Evolutionary conservation across 2,329 filamentous ascomycete genomes (phyloP), one percentile per base, ranked within the genome.

Genomic region (Aspergillus novofumigatus): DNA sequence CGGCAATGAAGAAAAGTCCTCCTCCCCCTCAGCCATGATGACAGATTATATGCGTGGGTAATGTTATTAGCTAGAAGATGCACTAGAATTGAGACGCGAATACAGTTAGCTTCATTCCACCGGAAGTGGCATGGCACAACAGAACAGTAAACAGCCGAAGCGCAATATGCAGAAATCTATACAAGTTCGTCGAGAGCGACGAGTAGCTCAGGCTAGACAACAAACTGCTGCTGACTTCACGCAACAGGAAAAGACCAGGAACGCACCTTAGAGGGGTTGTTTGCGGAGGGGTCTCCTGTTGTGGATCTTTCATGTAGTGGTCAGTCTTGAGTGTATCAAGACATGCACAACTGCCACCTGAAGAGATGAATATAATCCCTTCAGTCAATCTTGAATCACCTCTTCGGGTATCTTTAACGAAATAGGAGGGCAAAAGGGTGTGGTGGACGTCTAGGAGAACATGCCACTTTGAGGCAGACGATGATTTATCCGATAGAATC

Each of bases 1-100:
- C 29, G 76, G 73, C 48, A 78, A 67, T 59, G 75, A 70, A 50
- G 75, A 77, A 61, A 75, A 77, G 58, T 78, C 76, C 56, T 75
- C 73, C 65, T 75, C 72, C 62, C 60, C 72, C 14, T 77, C 76
- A 56, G 74, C 73, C 76, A 78, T 77, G 29, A 47, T 71, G 60
- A 65, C 44, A 55, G 56, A 51, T 52, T 62, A 54, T 47, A 47
- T 25, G 23, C 9, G 10, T n/a, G 5, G 21, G 11, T 5, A 11
- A 47, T 7, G 9, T 23, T 47, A 14, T 26, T 23, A 14, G 14
- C 10, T 14, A 17, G 44, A 25, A 42, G 17, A 23, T 51, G 44
- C 25, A 32, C 60, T 60, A 56, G 41, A 51, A 51, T 28, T 5
- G 25, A 55, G 41, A 35, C 17, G 5, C 17, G 32, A 32, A 3